Base-by-base conservation (phyloP, 441 rosid species). In the Geranium incanum region DNA sequence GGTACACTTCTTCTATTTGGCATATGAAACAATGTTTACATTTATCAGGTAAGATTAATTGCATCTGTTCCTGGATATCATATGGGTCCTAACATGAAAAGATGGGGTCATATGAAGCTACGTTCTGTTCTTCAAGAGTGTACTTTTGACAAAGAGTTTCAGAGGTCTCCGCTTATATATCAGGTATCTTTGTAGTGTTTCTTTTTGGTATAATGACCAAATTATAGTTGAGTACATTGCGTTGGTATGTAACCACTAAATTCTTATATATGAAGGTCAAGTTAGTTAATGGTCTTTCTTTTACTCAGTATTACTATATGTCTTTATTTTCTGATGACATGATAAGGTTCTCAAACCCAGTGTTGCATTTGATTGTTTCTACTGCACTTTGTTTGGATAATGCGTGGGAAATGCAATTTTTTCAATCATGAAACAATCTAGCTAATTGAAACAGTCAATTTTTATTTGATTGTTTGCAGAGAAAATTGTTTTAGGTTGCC, bases 21-120 rank as follows among this genome's bases (percentile, higher is more conserved):
- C 16, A 15, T 3, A 52, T 52, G 57, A 62, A 70, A 48, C 48
- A 72, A 6, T 39, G 23, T 36, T 12, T 23, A 65, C 18, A 38
- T 72, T 68, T 71, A 73, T 75, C 77, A 92, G 99, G 97, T 90
- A 65, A 82, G 96, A 70, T 76, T 94, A 72, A 79, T 94, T 79
- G 89, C 89, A 70, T 94, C 97, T 4, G 97, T 92, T 74, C 99
- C 99, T 78, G 99, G 99, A 66, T 92, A 94, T 80, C 99, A 90
- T 76, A 82, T 81, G 52, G 96, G 97, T 72, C 66, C 87, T 66
- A 90, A 82, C 79, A 45, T 94, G 84, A 89, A 80, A 69, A 94
- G 81, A 70, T 92, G 96, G 97, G 99, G 94, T 63, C 99, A 94
- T 83, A 88, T 94, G 97, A 92, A 92, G 80, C 82, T 94, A 67